Base-by-base conservation (phyloP, 202 grass and related monocot genomes). In the Saccharum hybrid region DNA sequence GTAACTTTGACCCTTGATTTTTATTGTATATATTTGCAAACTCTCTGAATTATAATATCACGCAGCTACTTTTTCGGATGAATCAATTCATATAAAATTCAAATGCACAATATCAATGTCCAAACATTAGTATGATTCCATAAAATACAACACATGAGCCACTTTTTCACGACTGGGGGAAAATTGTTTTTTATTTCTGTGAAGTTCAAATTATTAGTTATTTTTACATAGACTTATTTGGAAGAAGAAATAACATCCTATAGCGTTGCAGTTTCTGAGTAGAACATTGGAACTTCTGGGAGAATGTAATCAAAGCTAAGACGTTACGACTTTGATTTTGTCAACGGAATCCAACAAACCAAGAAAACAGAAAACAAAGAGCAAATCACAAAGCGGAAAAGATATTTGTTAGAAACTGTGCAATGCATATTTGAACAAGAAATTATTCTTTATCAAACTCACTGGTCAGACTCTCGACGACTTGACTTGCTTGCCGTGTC, bases 381-480 rank as follows among this genome's bases (percentile, higher is more conserved):
- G 49, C 49, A 19, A 54, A 54, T 19, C 49, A 54, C 16, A 54
- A 28, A 56, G 51, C 6, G 18, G 51, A 84, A 34, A 54, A 57
- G 39, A 87, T 64, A 63, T n/a, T 74, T 3, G 2, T 59, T 42
- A 68, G 12, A 60, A 73, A 67, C 6, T 66, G 73, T 59, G 67
- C 34, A 34, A 80, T 82, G 79, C 64, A 36, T 77, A 83, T 62
- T 82, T 78, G 12, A 66, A 73, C 48, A 21, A 81, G 71, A 61
- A 45, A 82, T 16, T 77, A 54, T 45, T 66, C 66, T 79, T 87
- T 43, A 41, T 78, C 84, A 10, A 84, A 90, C 88, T 86, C 85
- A 98, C 96, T 96, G 96, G 91, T 98, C 96, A 87, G 87, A 36
- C 23, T 98, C 96, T 83, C 93, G 87, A 62, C 93, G 91, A 86